Base-by-base conservation (phyloP, 768 basidiomycete species). In the Naganishia antarctica region DNA sequence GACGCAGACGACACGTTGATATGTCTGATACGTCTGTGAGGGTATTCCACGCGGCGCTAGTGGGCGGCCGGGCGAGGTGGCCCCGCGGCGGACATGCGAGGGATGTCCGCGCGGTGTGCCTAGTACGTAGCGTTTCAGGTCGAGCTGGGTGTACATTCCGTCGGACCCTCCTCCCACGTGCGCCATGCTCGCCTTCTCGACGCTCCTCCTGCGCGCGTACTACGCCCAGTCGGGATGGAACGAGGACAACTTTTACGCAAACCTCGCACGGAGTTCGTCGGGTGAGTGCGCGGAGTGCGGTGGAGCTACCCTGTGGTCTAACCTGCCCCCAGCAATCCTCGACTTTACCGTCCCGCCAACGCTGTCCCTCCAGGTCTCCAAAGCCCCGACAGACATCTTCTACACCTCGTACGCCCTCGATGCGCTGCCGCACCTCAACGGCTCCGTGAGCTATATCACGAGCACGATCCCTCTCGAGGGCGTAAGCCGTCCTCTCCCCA, bases 191-290 rank as follows among this genome's bases (percentile, higher is more conserved):
- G 70, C 68, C 16, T 76, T 73, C 63, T 68, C 68, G 6, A 70
- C 72, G 0, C 64, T 74, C 43, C 71, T 97, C 63, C 81, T 97
- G 40, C 87, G 88, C 68, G 87, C 83, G 76, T 97, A 94, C 78
- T 92, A 91, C 81, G 83, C 84, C 69, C 86, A 85, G n/a, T 96
- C 91, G 32, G 89, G 90, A 67, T 98, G 94, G 94, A 92, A 91
- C 71, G 90, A 94, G 74, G 93, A 97, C 78, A 94, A 94, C 72
- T 81, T 94, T 23, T 97, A 90, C 72, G 85, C 88, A 2, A 90
- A 93, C 69, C 71, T 98, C 46, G 96, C 91, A 0, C 85, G 90
- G 61, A 89, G 91, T 37, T 94, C 92, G 1, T 86, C 84, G 79
- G 89, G 91, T 94, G 65, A 32, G 75, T 70, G 16, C 41, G 21